Evolutionary conservation across 257 asterid genomes (phyloP).

Genomic region (Gentiana straminea): DNA sequence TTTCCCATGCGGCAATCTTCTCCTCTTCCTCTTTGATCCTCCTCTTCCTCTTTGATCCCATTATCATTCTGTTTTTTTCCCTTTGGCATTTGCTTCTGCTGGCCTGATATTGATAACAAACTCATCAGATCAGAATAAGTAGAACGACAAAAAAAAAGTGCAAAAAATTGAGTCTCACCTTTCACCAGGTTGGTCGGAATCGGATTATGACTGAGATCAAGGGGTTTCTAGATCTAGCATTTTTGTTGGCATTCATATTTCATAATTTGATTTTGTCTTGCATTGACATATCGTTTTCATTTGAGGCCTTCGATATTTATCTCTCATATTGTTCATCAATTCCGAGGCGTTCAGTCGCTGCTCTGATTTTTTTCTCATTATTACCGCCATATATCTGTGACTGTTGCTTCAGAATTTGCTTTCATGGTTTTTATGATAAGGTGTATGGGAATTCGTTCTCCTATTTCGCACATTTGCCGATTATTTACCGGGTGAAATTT

Average conservation of each 20-base stretch:
- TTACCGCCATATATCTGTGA: neutral
- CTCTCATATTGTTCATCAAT: slow-evolving; percentile 1
- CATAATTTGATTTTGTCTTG: neutral
- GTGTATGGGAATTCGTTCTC: neutral
- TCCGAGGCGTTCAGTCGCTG: slow-evolving; percentile 7
- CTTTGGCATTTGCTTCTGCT: neutral
- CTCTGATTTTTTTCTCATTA: neutral
- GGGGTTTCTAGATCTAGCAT: slow-evolving; percentile 6
- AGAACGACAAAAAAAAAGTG: neutral
- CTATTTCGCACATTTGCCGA: neutral
- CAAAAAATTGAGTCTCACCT: neutral
- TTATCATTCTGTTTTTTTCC: neutral
- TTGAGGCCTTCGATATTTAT: neutral
- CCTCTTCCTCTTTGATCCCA: neutral
- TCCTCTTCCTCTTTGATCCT: slow-evolving; percentile 13
- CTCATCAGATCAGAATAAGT: neutral
- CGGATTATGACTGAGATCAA: neutral
- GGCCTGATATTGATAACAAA: neutral
- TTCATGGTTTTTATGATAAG: slow-evolving; percentile 1
- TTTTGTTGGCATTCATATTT: neutral
- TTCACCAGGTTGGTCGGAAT: slow-evolving; percentile 1
- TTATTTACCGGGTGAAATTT: slow-evolving; percentile 7
- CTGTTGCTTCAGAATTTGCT: neutral
- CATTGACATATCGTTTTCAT: slow-evolving; percentile 1
- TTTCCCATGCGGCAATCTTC: neutral